These are phyloP conservation scores for Orbilia brochopaga DNA, from an alignment of 2,329 filamentous ascomycete genomes.

Conservation along the genomic window DNA sequence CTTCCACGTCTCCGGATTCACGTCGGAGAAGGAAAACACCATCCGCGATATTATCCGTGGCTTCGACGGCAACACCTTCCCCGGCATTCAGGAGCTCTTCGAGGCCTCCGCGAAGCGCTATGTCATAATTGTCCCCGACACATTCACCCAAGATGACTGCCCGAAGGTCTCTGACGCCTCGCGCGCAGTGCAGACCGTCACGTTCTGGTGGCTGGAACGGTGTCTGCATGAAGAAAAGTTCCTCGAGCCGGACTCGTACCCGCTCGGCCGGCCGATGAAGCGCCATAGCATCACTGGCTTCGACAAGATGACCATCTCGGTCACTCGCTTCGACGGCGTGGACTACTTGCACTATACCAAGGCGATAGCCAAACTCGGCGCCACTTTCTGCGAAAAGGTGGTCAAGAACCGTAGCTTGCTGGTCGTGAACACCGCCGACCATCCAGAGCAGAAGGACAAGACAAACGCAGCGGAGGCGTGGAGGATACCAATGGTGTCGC, in stretches of 20 bases:
- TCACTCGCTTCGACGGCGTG: conserved; percentile 80
- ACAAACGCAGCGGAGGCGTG: conserved; percentile 75
- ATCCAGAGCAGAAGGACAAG: conserved; percentile 69
- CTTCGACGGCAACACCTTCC: conserved; percentile 56
- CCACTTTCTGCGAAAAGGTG: conserved; percentile 78
- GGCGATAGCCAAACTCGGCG: conserved; percentile 72
- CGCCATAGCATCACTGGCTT: conserved; percentile 65
- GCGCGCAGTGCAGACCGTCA: conserved; percentile 66
- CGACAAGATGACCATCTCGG: conserved; percentile 72
- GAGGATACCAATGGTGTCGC: conserved; percentile 78
- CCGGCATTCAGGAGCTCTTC: conserved; percentile 52
- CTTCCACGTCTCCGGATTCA: conserved; percentile 60
- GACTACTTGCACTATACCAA: conserved; percentile 85
- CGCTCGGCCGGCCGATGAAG: conserved; percentile 78
- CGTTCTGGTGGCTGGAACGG: conserved; percentile 91
- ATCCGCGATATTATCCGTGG: conserved; percentile 54
- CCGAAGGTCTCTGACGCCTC: conserved; percentile 55
- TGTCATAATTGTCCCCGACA: conserved; percentile 60
- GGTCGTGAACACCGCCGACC: conserved; percentile 66
- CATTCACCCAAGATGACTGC: conserved; percentile 53
- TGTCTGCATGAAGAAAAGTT: conserved; percentile 79
- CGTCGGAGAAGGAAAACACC: conserved; percentile 57
- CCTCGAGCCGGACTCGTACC: conserved; percentile 71
- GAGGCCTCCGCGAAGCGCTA: conserved; percentile 42
- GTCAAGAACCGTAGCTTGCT: conserved; percentile 75